Base-by-base conservation (phyloP, 768 basidiomycete species). In the Hemileccinum rubropunctum region DNA sequence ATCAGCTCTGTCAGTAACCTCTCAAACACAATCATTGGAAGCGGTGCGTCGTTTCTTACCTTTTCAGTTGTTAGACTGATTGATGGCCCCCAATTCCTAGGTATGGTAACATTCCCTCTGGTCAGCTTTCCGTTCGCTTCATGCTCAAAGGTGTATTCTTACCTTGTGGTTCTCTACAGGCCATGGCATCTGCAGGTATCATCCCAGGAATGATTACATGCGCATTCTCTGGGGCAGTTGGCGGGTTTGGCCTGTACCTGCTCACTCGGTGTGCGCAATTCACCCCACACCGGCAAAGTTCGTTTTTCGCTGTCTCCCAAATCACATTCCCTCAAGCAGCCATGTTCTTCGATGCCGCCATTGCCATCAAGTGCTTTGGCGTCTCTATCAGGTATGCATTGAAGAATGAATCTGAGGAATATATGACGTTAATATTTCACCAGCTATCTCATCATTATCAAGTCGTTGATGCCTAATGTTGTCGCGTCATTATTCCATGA, bases 311-410 rank as follows among this genome's bases (percentile, higher is more conserved):
- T 13, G 73, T 95, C 17, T 79, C 89, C 1, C 79, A 88, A 64
- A 71, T 98, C 56, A 95, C 95, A 0, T 97, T 93, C 66, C 95
- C 95, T 3, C 82, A 77, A 38, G 90, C 88, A 0, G 88, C 88
- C 1, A 73, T 91, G 34, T 89, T 91, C 66, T 95, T 98, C 60
- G 95, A 98, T 66, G 84, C 84, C 4, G 95, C 95, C 12, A 93
- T 98, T 58, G 93, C 93, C 10, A 86, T 84, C 65, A 98, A 98
- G 66, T 98, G 95, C 67, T 97, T 97, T 64, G 95, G 95, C 17
- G 95, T 98, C 3, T 92, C 91, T 30, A 85, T 95, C 59, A 93
- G 91, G 81, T 92, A 70, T 40, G 79, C 33, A 18, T 44, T 23
- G 34, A 28, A 38, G 42, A 46, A 23, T 27, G 34, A 28, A 17